Conservation (phyloP, 306 rosid genomes). For the Macrotyloma uniflorum region DNA sequence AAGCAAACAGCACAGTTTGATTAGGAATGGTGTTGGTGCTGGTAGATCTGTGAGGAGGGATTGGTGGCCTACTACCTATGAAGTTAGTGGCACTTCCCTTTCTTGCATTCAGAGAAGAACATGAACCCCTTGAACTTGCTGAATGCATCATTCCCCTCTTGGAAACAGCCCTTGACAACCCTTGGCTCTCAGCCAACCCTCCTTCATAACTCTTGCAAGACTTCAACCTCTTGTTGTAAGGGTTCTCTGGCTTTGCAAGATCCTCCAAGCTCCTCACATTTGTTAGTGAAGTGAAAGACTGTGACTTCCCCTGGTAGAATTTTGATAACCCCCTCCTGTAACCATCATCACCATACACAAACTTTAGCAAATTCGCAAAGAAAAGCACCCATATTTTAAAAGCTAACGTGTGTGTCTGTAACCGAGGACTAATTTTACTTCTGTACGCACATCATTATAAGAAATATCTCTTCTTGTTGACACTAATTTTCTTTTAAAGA, state of each 20-base stretch:
- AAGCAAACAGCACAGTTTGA: slow-evolving; percentile 47
- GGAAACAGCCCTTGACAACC: slow-evolving; percentile 22
- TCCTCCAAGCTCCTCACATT: slow-evolving; percentile 52
- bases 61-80: slow-evolving; percentile 40
- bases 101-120: slow-evolving; percentile 40
- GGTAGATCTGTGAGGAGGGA: slow-evolving; percentile 43
- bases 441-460: background rate
- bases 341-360: background rate
- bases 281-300: slow-evolving; percentile 52
- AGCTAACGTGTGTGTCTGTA: background rate
- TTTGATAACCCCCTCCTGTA: slow-evolving; percentile 60
- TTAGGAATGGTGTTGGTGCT: slow-evolving; percentile 26
- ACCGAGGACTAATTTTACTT: background rate
- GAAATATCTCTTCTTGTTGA: no score
- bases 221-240: slow-evolving; percentile 47
- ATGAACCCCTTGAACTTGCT: slow-evolving; percentile 35
- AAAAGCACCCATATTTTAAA: background rate
- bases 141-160: slow-evolving; percentile 36
- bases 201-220: slow-evolving; percentile 44
- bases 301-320: slow-evolving; percentile 54
- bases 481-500: no score
- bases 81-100: slow-evolving; percentile 22
- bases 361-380: background rate
- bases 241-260: slow-evolving; percentile 55
- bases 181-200: slow-evolving; percentile 13